Evolutionary conservation across 2,329 filamentous ascomycete genomes (phyloP), one percentile per base, ranked within the genome.

Genomic region (Cladosporium colombiae): DNA sequence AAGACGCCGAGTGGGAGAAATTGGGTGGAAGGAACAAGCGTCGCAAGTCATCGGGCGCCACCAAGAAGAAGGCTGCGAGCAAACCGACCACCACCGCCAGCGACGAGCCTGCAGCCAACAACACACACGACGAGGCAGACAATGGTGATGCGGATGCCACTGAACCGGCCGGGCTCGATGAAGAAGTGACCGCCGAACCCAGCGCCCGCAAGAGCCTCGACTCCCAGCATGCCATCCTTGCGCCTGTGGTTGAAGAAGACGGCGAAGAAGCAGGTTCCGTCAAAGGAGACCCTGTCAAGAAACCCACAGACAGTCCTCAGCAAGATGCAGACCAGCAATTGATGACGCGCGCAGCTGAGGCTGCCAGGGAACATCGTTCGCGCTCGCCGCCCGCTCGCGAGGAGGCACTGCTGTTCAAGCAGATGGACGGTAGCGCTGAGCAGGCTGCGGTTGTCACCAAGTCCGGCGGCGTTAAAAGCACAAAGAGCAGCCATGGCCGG

Each of bases 231-330:
- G 68, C 67, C 44, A 52, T 64, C 13, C 72, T 77, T 25, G 73
- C 76, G 61, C 74, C 74, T 5, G 70, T 77, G 37, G 74, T 72
- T 64, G 75, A 77, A 52, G 75, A 76, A 65, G 74, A 77, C 62
- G 73, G 73, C 56, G 73, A 73, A 21, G 67, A 59, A 6, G 58
- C 66, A 25, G 66, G 62, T 14, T 46, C 46, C n/a, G 67, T 59
- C 10, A 68, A 64, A 27, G 67, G 53, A 44, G 59, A 73, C 29
- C 59, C 71, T 7, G 64, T 73, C 57, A 72, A 74, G 18, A 68
- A 72, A 52, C 70, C 69, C 16, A 68, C n/a, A 14, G 31, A 57
- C 31, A 35, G 55, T n/a, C 33, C 74, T 18, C 66, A 68, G 50
- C 66, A 66, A 16, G 63, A 58, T 23, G 60, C 67, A 14, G 70